phyloP scores from a whole-genome alignment of 768 basidiomycete species.

The Mycena sanguinolenta region DNA sequence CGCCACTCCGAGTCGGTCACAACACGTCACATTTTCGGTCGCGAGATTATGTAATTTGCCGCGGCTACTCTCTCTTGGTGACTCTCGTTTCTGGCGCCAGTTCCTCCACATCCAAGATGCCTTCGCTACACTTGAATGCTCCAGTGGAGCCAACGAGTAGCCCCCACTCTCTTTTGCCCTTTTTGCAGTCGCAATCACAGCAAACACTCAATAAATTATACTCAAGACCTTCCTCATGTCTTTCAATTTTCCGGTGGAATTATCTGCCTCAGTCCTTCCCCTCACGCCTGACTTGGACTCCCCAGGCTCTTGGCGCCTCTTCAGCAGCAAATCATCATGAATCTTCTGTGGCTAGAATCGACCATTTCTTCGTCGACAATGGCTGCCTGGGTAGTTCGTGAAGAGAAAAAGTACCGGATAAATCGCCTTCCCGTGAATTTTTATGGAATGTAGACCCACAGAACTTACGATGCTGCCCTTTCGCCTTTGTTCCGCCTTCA shows the following conservation, averaged over 20 bases:
- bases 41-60: slow-evolving; percentile 20
- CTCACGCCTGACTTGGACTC: slow-evolving; percentile 22
- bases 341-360: slow-evolving; percentile 89
- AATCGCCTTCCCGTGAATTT: slow-evolving; percentile 30
- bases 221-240: slow-evolving; percentile 87
- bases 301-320: slow-evolving; percentile 80
- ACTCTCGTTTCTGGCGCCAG: neutral
- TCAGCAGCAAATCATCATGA: slow-evolving; percentile 90
- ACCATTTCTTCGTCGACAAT: slow-evolving; percentile 76
- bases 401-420: slow-evolving; percentile 73
- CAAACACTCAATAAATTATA: slow-evolving; percentile 84
- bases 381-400: slow-evolving; percentile 81
- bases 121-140: slow-evolving; percentile 41
- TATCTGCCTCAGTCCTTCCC: slow-evolving; percentile 16
- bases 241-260: slow-evolving; percentile 87
- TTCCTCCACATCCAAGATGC: slow-evolving; percentile 41
- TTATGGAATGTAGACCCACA: slow-evolving; percentile 45
- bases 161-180: slow-evolving; percentile 81
- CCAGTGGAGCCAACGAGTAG: slow-evolving; percentile 42
- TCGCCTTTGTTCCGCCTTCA: slow-evolving; percentile 74
- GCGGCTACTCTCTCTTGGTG: neutral
- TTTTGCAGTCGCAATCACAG: slow-evolving; percentile 86
- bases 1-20: too few species aligned
- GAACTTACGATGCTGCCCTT: slow-evolving; percentile 80
- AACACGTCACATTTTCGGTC: neutral